Conservation (phyloP, 1,139 yeast genomes). For the Candida smagusa region DNA sequence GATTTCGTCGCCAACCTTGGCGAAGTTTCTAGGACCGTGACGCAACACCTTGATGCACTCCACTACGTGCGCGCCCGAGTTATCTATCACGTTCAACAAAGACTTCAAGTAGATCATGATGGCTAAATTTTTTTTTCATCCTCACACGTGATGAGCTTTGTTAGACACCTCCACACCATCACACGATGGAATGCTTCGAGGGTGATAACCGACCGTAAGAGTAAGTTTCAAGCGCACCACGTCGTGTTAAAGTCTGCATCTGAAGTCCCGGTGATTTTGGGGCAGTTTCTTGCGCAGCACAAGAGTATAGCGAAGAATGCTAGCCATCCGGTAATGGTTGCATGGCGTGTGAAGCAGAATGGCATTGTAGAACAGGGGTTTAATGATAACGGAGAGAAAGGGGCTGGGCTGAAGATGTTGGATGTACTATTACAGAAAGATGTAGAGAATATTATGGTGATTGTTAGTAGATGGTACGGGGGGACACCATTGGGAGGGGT, state of each 20-base stretch:
- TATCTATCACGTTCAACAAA: constrained; percentile 86
- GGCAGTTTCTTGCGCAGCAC: constrained; percentile 30
- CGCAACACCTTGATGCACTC: constrained; percentile 95
- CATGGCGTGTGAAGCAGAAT: constrained; percentile 54
- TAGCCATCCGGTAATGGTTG: constrained; percentile 64
- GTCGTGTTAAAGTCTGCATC: constrained; percentile 29
- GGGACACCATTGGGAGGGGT: constrained; percentile 65
- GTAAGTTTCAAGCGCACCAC: constrained; percentile 61
- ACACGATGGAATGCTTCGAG: constrained; percentile 29
- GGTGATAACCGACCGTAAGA: constrained; percentile 43
- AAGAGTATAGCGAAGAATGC: constrained; percentile 49
- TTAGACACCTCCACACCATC: constrained; percentile 5
- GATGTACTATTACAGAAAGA: constrained; percentile 44
- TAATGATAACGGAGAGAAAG: constrained; percentile 63
- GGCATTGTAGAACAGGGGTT: constrained; percentile 40
- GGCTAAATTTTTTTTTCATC: background rate
- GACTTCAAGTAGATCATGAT: constrained; percentile 83
- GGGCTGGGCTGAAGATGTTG: constrained; percentile 57
- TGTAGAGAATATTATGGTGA: constrained; percentile 51
- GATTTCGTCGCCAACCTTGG: constrained; percentile 84
- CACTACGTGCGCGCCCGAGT: constrained; percentile 91
- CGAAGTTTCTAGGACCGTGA: constrained; percentile 82
- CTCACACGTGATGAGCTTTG: background rate
- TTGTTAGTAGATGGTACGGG: constrained; percentile 74
- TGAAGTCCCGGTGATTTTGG: constrained; percentile 39